A percentile compares a stretch with the other conserved stretches of the same genome.
phyloP scores from a whole-genome alignment of 2,329 filamentous ascomycete genomes.

The Hymenoscyphus infarciens region DNA sequence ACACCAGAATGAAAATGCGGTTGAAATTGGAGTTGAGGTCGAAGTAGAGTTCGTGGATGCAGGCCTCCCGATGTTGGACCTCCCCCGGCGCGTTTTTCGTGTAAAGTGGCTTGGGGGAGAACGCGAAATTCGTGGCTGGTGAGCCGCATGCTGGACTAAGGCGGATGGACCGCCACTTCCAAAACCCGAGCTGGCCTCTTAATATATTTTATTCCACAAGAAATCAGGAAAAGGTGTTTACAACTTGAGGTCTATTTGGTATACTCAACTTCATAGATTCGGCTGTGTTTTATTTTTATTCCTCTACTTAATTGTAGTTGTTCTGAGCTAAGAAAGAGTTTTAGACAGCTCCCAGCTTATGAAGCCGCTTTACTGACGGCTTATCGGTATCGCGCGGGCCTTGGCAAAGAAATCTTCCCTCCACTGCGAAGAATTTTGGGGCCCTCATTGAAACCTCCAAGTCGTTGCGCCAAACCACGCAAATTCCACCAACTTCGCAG shows the following conservation, averaged over 20 bases:
- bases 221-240: not conserved
- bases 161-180: not conserved
- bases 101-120: too few species aligned
- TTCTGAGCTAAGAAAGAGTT: not conserved
- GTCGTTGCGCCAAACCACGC: slow-evolving; percentile 1
- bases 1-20: not conserved
- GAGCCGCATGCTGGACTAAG: not conserved
- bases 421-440: slow-evolving; percentile 4
- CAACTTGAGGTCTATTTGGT: not conserved
- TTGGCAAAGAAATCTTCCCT: slow-evolving; percentile 13
- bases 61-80: not conserved
- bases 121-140: not conserved
- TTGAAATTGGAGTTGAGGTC: not conserved
- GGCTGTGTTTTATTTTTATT: not conserved
- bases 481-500: slow-evolving; percentile 12
- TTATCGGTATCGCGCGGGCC: slow-evolving; percentile 15
- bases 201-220: too few species aligned
- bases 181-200: too few species aligned
- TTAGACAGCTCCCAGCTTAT: not conserved
- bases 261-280: not conserved
- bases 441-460: slow-evolving; percentile 1
- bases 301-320: not conserved
- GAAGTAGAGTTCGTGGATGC: not conserved
- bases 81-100: too few species aligned
- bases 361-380: not conserved